Conservation (phyloP, 2,329 filamentous ascomycete genomes). For the Fusarium tjaetaba region DNA sequence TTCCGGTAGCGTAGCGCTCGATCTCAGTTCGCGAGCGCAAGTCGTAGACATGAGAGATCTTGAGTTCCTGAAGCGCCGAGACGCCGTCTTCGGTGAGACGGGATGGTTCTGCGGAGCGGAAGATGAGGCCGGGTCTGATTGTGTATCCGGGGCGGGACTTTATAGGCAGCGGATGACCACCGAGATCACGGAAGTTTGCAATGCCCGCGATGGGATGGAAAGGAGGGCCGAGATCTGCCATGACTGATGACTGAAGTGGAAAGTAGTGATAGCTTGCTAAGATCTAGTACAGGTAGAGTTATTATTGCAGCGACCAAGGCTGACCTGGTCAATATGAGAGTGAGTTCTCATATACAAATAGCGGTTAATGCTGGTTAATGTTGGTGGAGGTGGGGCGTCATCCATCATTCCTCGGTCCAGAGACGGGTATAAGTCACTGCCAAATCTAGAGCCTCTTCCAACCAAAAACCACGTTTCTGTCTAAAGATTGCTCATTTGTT, state of each 20-base stretch:
- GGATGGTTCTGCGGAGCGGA: slow-evolving; percentile 75
- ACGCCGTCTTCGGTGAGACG: slow-evolving; percentile 64
- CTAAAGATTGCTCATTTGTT: not conserved
- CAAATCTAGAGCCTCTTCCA: not conserved
- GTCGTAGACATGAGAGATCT: slow-evolving; percentile 75
- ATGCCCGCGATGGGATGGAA: slow-evolving; percentile 66
- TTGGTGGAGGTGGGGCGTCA: slow-evolving; percentile 27
- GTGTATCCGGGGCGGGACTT: slow-evolving; percentile 62
- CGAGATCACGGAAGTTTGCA: slow-evolving; percentile 75
- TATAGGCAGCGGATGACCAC: slow-evolving; percentile 64
- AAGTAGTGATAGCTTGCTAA: not conserved
- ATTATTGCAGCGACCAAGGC: not conserved
- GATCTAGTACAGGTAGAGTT: not conserved
- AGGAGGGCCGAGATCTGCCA: slow-evolving; percentile 51
- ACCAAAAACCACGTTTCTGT: not conserved
- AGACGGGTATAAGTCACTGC: not conserved
- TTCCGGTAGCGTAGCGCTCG: slow-evolving; percentile 50
- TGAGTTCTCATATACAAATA: not conserved
- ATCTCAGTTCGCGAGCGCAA: slow-evolving; percentile 72
- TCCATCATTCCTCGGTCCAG: slow-evolving; percentile 15
- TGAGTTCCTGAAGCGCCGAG: slow-evolving; percentile 60
- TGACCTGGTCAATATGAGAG: not conserved
- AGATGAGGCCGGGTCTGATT: slow-evolving; percentile 67
- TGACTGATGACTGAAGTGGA: not conserved
- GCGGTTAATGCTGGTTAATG: slow-evolving; percentile 4